Evolutionary conservation across 805 yeast species (phyloP).

Genomic region (Candida suzukii): DNA sequence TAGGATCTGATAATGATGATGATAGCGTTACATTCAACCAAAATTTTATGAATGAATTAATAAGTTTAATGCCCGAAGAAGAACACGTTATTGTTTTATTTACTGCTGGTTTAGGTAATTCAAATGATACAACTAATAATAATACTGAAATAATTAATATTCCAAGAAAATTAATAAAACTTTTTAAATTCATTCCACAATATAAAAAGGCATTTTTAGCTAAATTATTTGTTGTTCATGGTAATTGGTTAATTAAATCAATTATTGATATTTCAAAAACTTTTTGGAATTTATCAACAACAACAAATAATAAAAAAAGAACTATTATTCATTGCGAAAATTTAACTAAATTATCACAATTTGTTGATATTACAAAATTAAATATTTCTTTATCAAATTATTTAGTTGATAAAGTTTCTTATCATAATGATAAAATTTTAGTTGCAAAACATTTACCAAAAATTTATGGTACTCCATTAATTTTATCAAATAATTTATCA

Average conservation of each 20-base stretch:
- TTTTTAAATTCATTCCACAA: constrained; percentile 50
- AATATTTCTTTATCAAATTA: constrained; percentile 74
- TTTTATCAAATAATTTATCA: constrained; percentile 13
- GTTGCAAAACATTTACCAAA: constrained; percentile 36
- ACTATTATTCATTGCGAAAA: constrained; percentile 28
- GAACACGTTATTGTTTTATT: constrained; percentile 68
- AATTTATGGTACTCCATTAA: constrained; percentile 25
- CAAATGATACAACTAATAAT: background rate
- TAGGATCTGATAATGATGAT: constrained; percentile 23
- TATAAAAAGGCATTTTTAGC: constrained; percentile 44
- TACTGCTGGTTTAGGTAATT: constrained; percentile 64
- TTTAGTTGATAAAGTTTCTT: constrained; percentile 45
- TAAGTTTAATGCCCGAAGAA: constrained; percentile 49
- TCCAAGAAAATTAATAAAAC: constrained; percentile 30
- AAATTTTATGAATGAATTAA: constrained; percentile 29
- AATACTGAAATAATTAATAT: constrained; percentile 9
- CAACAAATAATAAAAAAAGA: constrained; percentile 5
- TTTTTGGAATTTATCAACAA: constrained; percentile 26
- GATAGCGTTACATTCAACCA: constrained; percentile 35
- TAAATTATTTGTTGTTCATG: constrained; percentile 78
- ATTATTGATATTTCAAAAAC: constrained; percentile 65
- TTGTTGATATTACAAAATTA: constrained; percentile 68
- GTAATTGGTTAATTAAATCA: constrained; percentile 81
- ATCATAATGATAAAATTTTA: constrained; percentile 42
- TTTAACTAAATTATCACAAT: constrained; percentile 30